Conservation (phyloP, 768 basidiomycete genomes). For the Suillus luteus region DNA sequence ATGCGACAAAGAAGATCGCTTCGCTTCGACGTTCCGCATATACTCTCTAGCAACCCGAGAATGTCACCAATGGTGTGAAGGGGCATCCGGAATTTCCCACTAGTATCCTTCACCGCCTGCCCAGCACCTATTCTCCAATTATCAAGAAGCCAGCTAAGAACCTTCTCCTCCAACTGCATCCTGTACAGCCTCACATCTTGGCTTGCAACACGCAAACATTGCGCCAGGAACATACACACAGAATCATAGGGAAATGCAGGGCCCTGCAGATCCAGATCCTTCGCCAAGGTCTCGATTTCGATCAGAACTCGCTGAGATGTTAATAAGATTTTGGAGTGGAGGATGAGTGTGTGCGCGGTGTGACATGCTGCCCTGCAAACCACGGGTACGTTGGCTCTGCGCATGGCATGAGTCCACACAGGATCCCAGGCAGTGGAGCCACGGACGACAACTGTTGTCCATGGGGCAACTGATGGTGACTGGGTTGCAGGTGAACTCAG, state of each 20-base stretch:
- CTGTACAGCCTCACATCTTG: conserved; percentile 84
- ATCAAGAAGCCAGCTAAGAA: conserved; percentile 77
- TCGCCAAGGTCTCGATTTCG: conserved; percentile 79
- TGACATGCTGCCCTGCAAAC: conserved; percentile 84
- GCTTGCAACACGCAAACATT: conserved; percentile 68
- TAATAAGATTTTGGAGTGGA: conserved; percentile 44
- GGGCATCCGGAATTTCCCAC: conserved; percentile 46
- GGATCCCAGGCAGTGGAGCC: conserved; percentile 64
- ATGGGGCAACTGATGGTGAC: conserved; percentile 1
- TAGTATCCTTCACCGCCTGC: conserved; percentile 39
- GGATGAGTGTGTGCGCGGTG: conserved; percentile 56
- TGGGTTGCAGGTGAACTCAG: conserved; percentile 10
- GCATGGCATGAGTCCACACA: conserved; percentile 82
- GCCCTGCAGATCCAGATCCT: conserved; percentile 89
- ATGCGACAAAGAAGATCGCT: conserved; percentile 48
- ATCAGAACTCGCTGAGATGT: conserved; percentile 57
- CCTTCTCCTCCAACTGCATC: conserved; percentile 85
- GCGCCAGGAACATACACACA: conserved; percentile 79
- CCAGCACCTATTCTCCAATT: conserved; percentile 57
- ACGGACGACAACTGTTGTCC: conserved; percentile 13
- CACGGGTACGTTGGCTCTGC: conserved; percentile 65
- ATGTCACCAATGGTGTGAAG: conserved; percentile 61
- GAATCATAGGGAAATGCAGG: conserved; percentile 87
- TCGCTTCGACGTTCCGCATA: conserved; percentile 57
- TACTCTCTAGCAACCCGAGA: conserved; percentile 59